Percentiles rank a stretch among this genome's conserved stretches.
Conservation (phyloP, 2,329 filamentous ascomycete species). For the Epichloe brachyelytri region DNA sequence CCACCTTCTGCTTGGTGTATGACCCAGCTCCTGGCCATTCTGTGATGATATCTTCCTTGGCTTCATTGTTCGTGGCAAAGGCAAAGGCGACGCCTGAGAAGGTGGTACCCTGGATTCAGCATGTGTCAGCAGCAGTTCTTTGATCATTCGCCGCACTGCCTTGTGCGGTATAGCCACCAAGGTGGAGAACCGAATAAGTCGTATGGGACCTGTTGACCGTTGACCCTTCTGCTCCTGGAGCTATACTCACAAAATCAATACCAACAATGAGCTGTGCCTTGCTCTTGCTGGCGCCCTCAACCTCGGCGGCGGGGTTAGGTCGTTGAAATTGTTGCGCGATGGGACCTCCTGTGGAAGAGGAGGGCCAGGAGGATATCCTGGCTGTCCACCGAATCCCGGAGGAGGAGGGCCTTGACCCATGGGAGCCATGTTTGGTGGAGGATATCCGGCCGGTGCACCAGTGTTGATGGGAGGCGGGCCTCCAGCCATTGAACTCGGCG, state of each 20-base stretch:
- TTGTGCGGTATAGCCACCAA: not conserved
- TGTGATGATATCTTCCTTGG: constrained; percentile 96
- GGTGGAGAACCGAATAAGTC: not conserved
- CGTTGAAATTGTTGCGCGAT: constrained; percentile 30
- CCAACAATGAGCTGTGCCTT: constrained; percentile 97
- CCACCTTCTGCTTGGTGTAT: constrained; percentile 95
- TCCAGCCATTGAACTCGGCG: constrained; percentile 47
- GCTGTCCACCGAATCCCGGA: constrained; percentile 30
- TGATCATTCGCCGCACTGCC: not conserved
- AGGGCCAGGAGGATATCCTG: constrained; percentile 35
- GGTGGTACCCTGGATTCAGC: constrained; percentile 62
- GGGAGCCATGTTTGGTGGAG: constrained; percentile 34
- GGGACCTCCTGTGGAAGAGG: constrained; percentile 24
- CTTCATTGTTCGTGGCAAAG: constrained; percentile 94
- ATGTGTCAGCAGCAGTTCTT: constrained; percentile 5
- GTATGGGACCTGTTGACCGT: too few relatives aligned
- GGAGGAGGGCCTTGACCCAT: constrained; percentile 33
- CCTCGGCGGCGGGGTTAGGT: constrained; percentile 48
- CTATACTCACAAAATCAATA: constrained; percentile 77
- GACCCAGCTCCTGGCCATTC: constrained; percentile 98
- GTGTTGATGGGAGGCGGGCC: constrained; percentile 58
- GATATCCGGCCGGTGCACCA: constrained; percentile 46
- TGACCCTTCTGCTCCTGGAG: not conserved
- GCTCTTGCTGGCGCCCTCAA: constrained; percentile 76
- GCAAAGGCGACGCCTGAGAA: constrained; percentile 96